phyloP scores from a whole-genome alignment of 306 rosid species.

The Urtica urens region DNA sequence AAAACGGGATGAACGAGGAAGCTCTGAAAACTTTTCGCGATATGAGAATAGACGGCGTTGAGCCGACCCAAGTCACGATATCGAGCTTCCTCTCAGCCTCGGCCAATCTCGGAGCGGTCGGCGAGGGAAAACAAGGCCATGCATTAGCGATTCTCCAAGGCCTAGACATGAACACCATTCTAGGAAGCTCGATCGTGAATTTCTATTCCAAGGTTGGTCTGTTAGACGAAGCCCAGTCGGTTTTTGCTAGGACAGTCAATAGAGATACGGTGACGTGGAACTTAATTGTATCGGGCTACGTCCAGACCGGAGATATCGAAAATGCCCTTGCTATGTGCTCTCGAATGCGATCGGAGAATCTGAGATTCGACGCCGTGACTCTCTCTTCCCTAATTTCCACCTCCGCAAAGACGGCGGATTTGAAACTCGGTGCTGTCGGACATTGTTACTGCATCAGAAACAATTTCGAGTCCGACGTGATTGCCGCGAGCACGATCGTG shows the following conservation, averaged over 20 bases:
- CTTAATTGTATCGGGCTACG: conserved; percentile 56
- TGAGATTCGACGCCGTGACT: conserved; percentile 64
- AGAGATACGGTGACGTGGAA: conserved; percentile 80
- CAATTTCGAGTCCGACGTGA: conserved; percentile 44
- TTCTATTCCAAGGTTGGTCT: conserved; percentile 72
- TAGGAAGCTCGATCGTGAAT: conserved; percentile 68
- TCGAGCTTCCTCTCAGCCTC: conserved; percentile 58
- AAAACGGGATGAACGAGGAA: conserved; percentile 50
- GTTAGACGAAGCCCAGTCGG: conserved; percentile 49
- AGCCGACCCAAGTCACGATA: conserved; percentile 48
- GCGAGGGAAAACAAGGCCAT: conserved; percentile 74
- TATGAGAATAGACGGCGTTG: conserved; percentile 44
- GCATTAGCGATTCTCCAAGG: conserved; percentile 46
- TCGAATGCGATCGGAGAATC: conserved; percentile 36
- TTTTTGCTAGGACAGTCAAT: conserved; percentile 30
- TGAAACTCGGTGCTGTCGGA: conserved; percentile 46
- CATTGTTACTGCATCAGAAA: conserved; percentile 64
- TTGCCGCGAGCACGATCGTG: conserved; percentile 43
- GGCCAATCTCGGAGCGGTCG: conserved; percentile 38
- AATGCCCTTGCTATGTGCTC: conserved; percentile 42
- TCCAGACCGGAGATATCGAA: conserved; percentile 39
- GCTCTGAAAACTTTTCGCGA: conserved; percentile 38
- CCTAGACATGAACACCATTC: conserved; percentile 34
- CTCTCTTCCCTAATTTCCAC: conserved; percentile 51
- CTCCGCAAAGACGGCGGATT: conserved; percentile 44